These are phyloP conservation scores for Pleurotus djamor DNA, from an alignment of 768 basidiomycete species.

Conservation along the genomic window DNA sequence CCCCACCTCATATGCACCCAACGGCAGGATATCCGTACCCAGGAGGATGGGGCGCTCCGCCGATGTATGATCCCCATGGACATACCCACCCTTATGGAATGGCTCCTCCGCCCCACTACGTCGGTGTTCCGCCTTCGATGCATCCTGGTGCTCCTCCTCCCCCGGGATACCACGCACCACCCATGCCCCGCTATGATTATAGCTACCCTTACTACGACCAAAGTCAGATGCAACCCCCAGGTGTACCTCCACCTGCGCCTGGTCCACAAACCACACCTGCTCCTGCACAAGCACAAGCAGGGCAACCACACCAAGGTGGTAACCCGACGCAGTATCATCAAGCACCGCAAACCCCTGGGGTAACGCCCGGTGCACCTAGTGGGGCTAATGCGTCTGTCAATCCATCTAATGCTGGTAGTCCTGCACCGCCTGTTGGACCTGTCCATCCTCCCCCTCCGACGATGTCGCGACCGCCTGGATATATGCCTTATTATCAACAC, in stretches of 20 bases:
- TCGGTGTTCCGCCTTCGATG: constrained; percentile 8
- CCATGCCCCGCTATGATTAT: constrained; percentile 8
- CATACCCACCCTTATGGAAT: constrained; percentile 11
- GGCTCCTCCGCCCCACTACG: constrained; percentile 7
- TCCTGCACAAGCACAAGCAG: not conserved
- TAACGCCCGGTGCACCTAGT: not conserved
- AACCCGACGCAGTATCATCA: not conserved
- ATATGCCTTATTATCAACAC: constrained; percentile 8
- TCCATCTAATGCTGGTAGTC: constrained; percentile 5
- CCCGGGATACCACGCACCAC: constrained; percentile 10
- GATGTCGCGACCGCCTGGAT: constrained; percentile 4
- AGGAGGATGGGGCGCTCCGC: constrained; percentile 7
- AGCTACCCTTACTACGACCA: constrained; percentile 13
- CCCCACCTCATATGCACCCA: not conserved
- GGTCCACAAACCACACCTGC: not conserved
- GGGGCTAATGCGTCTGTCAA: not conserved
- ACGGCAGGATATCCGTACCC: constrained; percentile 5
- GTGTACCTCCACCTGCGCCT: no score
- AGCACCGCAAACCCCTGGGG: not conserved
- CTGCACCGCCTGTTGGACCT: not conserved
- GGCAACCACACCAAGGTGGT: not conserved
- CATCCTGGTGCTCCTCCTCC: constrained; percentile 9
- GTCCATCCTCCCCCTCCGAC: constrained; percentile 10
- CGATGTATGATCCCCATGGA: constrained; percentile 11
- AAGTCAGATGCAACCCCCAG: constrained; percentile 9